Conservation (phyloP, 164 flowering plant species). For the Magnolia changhungtana region DNA sequence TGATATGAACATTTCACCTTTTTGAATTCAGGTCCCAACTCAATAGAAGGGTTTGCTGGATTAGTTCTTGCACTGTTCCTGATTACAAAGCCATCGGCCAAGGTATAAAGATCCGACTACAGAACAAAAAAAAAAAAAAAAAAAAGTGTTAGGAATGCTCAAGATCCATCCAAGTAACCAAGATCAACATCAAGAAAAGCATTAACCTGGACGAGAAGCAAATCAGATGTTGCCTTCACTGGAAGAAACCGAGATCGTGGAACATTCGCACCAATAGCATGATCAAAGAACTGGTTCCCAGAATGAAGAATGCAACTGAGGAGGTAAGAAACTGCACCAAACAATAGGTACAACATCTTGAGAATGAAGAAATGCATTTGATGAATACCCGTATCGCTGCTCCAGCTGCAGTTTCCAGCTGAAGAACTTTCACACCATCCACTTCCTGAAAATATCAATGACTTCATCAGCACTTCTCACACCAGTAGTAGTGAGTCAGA, state of each 20-base stretch:
- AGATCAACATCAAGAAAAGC: background rate
- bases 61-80: slow-evolving; percentile 67
- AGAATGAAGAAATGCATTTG: background rate
- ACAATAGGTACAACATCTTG: background rate
- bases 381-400: slow-evolving; percentile 84
- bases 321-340: slow-evolving; percentile 6
- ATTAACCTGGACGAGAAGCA: slow-evolving; percentile 92
- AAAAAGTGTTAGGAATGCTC: slow-evolving; percentile 9
- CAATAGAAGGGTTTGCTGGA: slow-evolving; percentile 81
- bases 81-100: slow-evolving; percentile 61
- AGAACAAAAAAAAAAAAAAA: slow-evolving; percentile 1
- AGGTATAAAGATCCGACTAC: slow-evolving; percentile 97
- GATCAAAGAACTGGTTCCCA: slow-evolving; percentile 73
- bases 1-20: slow-evolving; percentile 45
- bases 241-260: slow-evolving; percentile 98
- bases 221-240: slow-evolving; percentile 94
- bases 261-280: slow-evolving; percentile 90
- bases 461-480: slow-evolving; percentile 1
- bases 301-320: background rate
- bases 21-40: slow-evolving; percentile 92
- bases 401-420: slow-evolving; percentile 98
- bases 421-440: slow-evolving; percentile 88
- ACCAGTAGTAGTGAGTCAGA: background rate
- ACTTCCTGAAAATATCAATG: slow-evolving; percentile 61
- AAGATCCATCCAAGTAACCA: background rate